Evolutionary conservation across 2,329 filamentous ascomycete species (phyloP).

Genomic region (Clonostachys rosea): DNA sequence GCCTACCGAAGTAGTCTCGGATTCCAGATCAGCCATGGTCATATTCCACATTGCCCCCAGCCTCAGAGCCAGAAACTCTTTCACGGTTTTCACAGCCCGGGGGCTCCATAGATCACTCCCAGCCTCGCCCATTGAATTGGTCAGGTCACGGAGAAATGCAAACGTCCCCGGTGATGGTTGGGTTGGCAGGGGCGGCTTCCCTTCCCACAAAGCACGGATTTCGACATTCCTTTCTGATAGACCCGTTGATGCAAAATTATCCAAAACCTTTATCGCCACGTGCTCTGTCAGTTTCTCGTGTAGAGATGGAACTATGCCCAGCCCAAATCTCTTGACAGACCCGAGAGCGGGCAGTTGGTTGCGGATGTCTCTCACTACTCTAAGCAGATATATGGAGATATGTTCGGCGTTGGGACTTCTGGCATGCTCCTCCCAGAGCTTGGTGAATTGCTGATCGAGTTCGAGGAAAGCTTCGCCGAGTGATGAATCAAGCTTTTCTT

Average conservation of each 20-base stretch:
- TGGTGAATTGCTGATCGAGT: slow-evolving; percentile 50
- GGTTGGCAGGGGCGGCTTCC: slow-evolving; percentile 66
- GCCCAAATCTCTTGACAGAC: slow-evolving; percentile 49
- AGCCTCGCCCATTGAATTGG: slow-evolving; percentile 60
- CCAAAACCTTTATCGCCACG: slow-evolving; percentile 44
- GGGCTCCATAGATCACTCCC: slow-evolving; percentile 82
- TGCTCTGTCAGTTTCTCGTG: slow-evolving; percentile 56
- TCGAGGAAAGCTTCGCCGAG: slow-evolving; percentile 52
- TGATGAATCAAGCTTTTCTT: slow-evolving; percentile 51
- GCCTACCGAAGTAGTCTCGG: slow-evolving; percentile 6
- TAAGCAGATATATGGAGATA: slow-evolving; percentile 63
- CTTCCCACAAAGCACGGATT: slow-evolving; percentile 75
- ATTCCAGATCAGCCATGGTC: slow-evolving; percentile 24
- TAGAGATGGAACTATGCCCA: slow-evolving; percentile 57
- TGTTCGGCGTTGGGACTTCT: slow-evolving; percentile 42
- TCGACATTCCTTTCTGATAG: slow-evolving; percentile 44
- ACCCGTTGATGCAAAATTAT: slow-evolving; percentile 35
- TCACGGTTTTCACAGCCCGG: slow-evolving; percentile 58
- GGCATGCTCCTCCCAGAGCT: slow-evolving; percentile 41
- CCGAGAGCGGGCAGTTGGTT: slow-evolving; percentile 54
- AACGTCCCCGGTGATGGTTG: slow-evolving; percentile 76
- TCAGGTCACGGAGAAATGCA: slow-evolving; percentile 62
- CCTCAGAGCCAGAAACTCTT: slow-evolving; percentile 45
- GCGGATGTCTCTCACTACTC: slow-evolving; percentile 71
- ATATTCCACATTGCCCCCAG: slow-evolving; percentile 44